A percentile compares a stretch with the other conserved stretches of the same genome.
phyloP scores from a whole-genome alignment of 495 filamentous ascomycete species.

The Aspergillus nanangensis region DNA sequence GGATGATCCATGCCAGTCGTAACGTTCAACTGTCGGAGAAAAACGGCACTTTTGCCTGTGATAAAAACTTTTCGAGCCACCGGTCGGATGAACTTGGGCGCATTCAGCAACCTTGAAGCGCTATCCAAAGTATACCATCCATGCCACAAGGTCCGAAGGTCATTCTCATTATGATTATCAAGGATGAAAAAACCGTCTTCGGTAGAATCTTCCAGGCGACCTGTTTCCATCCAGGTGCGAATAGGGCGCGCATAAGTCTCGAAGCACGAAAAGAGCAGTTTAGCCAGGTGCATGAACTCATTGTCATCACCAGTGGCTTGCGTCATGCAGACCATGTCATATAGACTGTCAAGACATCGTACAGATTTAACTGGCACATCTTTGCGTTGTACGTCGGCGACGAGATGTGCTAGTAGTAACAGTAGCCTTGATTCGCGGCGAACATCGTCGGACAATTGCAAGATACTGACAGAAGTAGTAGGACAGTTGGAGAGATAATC shows the following conservation, averaged over 20 bases:
- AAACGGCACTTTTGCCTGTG: slow-evolving; percentile 82
- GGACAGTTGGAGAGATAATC: slow-evolving; percentile 31
- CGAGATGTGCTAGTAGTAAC: slow-evolving; percentile 45
- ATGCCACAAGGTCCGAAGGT: slow-evolving; percentile 67
- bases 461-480: slow-evolving; percentile 45
- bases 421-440: slow-evolving; percentile 50
- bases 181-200: slow-evolving; percentile 73
- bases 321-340: slow-evolving; percentile 57
- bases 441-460: slow-evolving; percentile 59
- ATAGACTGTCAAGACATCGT: slow-evolving; percentile 69
- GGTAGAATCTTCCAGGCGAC: slow-evolving; percentile 55
- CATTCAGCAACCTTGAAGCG: slow-evolving; percentile 49
- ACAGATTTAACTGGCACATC: slow-evolving; percentile 39
- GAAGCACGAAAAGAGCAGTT: slow-evolving; percentile 78
- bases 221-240: slow-evolving; percentile 79
- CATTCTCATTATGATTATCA: slow-evolving; percentile 49
- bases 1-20: slow-evolving; percentile 12
- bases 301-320: slow-evolving; percentile 63
- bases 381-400: slow-evolving; percentile 22
- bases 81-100: slow-evolving; percentile 69
- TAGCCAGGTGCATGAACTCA: slow-evolving; percentile 55
- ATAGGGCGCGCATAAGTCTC: slow-evolving; percentile 78
- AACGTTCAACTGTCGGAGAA: slow-evolving; percentile 59
- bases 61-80: slow-evolving; percentile 70
- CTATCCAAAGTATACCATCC: slow-evolving; percentile 64